A percentile compares a stretch with the other conserved stretches of the same genome.
phyloP scores from a whole-genome alignment of 352 stramenopile genomes.

The Globisporangium emineosum region DNA sequence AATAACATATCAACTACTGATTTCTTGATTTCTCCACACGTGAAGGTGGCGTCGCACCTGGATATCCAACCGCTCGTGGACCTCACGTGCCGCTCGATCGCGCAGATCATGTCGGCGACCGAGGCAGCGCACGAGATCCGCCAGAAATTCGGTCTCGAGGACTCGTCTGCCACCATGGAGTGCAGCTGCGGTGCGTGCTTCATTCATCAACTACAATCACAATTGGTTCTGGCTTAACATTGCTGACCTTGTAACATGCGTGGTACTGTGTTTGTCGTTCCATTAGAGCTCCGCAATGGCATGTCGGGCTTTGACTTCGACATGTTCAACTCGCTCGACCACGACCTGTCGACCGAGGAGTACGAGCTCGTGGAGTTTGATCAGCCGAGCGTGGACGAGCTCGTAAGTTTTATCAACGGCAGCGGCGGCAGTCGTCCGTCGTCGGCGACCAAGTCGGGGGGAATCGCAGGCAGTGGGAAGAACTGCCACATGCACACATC shows the following conservation, averaged over 20 bases:
- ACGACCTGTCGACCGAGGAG: constrained; percentile 73
- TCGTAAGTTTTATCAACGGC: constrained; percentile 82
- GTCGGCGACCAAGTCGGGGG: constrained; percentile 7
- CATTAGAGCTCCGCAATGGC: constrained; percentile 41
- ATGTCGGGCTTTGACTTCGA: constrained; percentile 76
- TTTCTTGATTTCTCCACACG: background rate
- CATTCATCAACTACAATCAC: too few species aligned
- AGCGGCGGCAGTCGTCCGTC: constrained; percentile 27
- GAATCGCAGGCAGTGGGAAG: background rate
- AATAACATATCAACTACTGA: background rate
- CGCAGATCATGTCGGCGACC: constrained; percentile 82
- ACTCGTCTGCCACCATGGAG: constrained; percentile 32
- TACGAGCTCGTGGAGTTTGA: constrained; percentile 82
- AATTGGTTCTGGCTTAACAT: background rate
- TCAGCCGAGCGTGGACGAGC: constrained; percentile 76
- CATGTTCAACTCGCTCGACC: constrained; percentile 74
- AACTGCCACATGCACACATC: constrained; percentile 13
- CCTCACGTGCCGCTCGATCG: constrained; percentile 75
- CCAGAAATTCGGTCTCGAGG: constrained; percentile 76
- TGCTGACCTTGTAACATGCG: background rate
- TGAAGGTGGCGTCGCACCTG: constrained; percentile 64
- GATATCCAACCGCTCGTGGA: constrained; percentile 82
- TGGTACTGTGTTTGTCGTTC: background rate
- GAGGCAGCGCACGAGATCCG: constrained; percentile 70
- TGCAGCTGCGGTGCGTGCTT: constrained; percentile 44